Base-by-base conservation (phyloP, 495 filamentous ascomycete species). In the Podospora appendiculata region DNA sequence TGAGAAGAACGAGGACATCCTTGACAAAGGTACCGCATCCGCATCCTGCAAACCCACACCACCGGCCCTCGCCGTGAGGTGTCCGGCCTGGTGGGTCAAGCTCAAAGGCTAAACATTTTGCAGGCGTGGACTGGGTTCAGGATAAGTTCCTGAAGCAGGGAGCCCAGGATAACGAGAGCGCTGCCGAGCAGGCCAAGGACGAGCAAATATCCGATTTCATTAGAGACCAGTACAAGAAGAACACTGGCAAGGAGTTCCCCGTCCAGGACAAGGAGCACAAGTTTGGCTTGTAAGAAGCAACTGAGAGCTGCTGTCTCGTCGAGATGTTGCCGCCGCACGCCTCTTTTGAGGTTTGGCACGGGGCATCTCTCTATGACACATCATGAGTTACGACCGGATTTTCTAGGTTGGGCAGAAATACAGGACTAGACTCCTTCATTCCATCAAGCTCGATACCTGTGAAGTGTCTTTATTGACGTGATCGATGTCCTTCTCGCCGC, bases 111-210 rank as follows among this genome's bases (percentile, higher is more conserved):
- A 18, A 54, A 33, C 13, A 11, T 7, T 14, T 50, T 42, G 35
- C 57, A 87, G 86, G 76, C 12, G 67, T 89, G 64, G 86, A 89
- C 61, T 73, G 73, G 51, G 73, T 86, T 6, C 86, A 89, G 60
- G 78, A 88, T 60, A 73, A 83, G 19, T 58, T 85, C 57, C 48
- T 89, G n/a, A 82, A 81, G 34, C 68, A 77, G 53, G 85, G 85
- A 6, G 56, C 73, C 17, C 86, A 89, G 67, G 68, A 74, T 69
- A 87, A 88, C 69, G 86, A 89, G 69, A 79, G 70, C 49, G 85
- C 85, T 7, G 64, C 77, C 36, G 86, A 89, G 65, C 86, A 89
- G 62, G 84, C 81, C 58, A 87, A 88, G 71, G 86, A 89, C 61
- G 81, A 86, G 65, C 60, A 79, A 65, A 84, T 86, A 47, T 78